phyloP scores from a whole-genome alignment of 495 filamentous ascomycete genomes.

The Xylaria acuta region DNA sequence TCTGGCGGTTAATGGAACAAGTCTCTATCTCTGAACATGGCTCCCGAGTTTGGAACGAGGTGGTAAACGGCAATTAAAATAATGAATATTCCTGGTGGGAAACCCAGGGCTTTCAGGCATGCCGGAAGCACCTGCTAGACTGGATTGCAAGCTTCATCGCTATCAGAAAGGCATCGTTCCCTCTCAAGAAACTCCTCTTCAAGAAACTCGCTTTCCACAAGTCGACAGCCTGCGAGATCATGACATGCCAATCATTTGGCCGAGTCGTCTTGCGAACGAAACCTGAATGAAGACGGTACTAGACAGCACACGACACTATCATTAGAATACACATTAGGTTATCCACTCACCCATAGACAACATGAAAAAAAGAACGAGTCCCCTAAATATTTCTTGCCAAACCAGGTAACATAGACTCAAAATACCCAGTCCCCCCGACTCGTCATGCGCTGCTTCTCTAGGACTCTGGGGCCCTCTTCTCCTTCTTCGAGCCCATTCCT shows the following conservation, averaged over 20 bases:
- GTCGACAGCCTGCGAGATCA: not conserved
- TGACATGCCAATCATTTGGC: not conserved
- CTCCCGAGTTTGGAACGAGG: not conserved
- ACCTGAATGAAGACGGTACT: not conserved
- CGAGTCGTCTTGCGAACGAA: not conserved
- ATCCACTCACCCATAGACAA: not conserved
- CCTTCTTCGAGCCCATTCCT: slow-evolving; percentile 47
- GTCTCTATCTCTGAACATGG: not conserved
- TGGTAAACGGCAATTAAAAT: not conserved
- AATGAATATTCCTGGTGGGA: not conserved
- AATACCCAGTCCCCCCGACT: slow-evolving; percentile 37
- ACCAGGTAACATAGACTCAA: not conserved
- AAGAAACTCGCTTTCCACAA: not conserved
- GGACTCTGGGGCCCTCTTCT: slow-evolving; percentile 37
- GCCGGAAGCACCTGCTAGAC: not conserved
- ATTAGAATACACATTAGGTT: not conserved
- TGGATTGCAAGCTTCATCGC: not conserved
- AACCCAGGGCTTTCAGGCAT: not conserved
- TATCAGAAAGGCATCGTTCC: not conserved
- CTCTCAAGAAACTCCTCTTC: not conserved
- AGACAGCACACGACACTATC: not conserved
- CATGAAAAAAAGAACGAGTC: not conserved
- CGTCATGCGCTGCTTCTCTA: slow-evolving; percentile 41
- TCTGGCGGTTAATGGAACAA: not conserved
- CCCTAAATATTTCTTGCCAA: not conserved